These are phyloP conservation scores for Amauroascus verrucosus DNA, from an alignment of 2,329 filamentous ascomycete species.

Conservation along the genomic window DNA sequence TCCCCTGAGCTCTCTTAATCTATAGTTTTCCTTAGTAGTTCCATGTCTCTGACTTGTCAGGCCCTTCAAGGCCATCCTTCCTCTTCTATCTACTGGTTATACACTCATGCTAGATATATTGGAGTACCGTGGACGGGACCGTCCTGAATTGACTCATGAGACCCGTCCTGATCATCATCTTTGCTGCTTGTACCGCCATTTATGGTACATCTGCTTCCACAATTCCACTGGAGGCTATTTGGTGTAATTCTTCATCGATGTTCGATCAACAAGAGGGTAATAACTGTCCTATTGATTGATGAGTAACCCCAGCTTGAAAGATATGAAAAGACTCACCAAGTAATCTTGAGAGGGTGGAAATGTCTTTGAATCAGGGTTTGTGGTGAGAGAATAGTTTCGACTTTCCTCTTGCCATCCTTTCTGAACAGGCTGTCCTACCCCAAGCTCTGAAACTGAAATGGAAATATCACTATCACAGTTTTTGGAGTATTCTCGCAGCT, in stretches of 20 bases:
- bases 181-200: too few relatives aligned
- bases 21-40: slow-evolving; percentile 20
- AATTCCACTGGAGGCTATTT: background rate
- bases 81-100: slow-evolving; percentile 21
- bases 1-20: slow-evolving; percentile 2
- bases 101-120: slow-evolving; percentile 13
- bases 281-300: too few relatives aligned
- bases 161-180: slow-evolving; percentile 19
- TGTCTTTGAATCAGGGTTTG: background rate
- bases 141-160: slow-evolving; percentile 22
- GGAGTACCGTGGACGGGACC: slow-evolving; percentile 21
- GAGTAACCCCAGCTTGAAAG: background rate
- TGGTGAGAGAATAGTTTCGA: background rate
- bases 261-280: background rate
- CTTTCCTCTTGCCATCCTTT: slow-evolving; percentile 6
- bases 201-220: too few relatives aligned
- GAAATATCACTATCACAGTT: background rate
- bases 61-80: slow-evolving; percentile 19
- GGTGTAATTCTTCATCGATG: background rate
- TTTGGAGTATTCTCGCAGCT: slow-evolving; percentile 1
- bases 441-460: background rate
- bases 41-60: slow-evolving; percentile 21
- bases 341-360: background rate
- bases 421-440: background rate
- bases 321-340: background rate